Evolutionary conservation across 2,329 filamentous ascomycete species (phyloP).

Genomic region (Diaporthe amygdali): DNA sequence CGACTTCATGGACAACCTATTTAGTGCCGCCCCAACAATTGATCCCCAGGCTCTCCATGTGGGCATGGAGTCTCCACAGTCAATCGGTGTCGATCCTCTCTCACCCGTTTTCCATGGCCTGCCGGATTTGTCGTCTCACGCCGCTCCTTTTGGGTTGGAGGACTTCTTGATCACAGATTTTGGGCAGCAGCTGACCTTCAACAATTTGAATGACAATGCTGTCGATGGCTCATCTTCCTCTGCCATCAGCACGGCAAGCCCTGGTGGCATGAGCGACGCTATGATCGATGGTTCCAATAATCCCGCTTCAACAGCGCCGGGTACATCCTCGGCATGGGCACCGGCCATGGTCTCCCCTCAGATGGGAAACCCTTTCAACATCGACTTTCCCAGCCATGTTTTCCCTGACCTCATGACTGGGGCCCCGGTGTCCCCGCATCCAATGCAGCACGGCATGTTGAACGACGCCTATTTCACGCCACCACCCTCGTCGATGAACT

Average conservation of each 20-base stretch:
- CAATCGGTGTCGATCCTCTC: conserved; percentile 65
- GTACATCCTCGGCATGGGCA: conserved; percentile 70
- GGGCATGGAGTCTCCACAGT: conserved; percentile 72
- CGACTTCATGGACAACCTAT: conserved; percentile 73
- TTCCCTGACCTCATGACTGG: conserved; percentile 79
- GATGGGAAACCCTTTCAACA: conserved; percentile 71
- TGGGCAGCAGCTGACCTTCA: conserved; percentile 76
- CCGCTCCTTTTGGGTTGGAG: conserved; percentile 16
- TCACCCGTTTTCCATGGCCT: conserved; percentile 65
- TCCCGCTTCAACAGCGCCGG: conserved; percentile 55
- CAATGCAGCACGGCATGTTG: conserved; percentile 71
- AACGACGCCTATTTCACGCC: conserved; percentile 81
- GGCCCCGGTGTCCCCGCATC: conserved; percentile 79
- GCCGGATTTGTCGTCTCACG: conserved; percentile 58
- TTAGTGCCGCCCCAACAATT: conserved; percentile 70
- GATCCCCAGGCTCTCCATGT: conserved; percentile 82
- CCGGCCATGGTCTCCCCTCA: conserved; percentile 71
- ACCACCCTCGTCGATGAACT: conserved; percentile 70
- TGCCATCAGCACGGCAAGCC: conserved; percentile 92
- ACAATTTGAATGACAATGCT: conserved; percentile 74
- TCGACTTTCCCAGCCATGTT: conserved; percentile 76
- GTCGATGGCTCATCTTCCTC: conserved; percentile 95
- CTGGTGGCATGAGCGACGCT: conserved; percentile 87
- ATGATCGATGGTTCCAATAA: conserved; percentile 85
- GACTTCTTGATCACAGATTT: conserved; percentile 47